phyloP scores from a whole-genome alignment of 1,139 yeast species.

The Hyphopichia khmerensis region DNA sequence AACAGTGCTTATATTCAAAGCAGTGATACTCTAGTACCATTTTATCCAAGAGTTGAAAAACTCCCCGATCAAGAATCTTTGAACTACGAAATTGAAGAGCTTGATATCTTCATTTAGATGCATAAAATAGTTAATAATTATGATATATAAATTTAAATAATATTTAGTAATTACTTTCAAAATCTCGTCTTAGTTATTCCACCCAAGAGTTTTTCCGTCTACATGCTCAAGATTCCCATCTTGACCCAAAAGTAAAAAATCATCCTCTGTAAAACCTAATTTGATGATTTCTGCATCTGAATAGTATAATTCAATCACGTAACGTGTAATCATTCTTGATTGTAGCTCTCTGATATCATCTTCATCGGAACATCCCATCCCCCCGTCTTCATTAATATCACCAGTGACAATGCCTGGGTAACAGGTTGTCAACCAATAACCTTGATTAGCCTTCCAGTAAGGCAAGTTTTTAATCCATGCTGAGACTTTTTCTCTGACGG shows the following conservation, averaged over 20 bases:
- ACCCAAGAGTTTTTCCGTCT: background rate
- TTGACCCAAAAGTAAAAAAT: too few species aligned
- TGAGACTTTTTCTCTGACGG: conserved; percentile 58
- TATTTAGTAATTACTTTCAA: too few species aligned
- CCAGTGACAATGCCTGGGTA: conserved; percentile 44
- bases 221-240: background rate
- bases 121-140: too few species aligned
- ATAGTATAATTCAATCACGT: conserved; percentile 39
- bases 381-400: conserved; percentile 12
- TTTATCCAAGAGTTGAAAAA: conserved; percentile 64
- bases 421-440: conserved; percentile 23
- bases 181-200: background rate
- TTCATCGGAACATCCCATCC: conserved; percentile 22
- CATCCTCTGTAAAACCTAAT: background rate
- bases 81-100: conserved; percentile 32
- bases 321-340: conserved; percentile 49
- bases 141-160: too few species aligned
- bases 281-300: conserved; percentile 2
- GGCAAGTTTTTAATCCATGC: conserved; percentile 63
- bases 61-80: conserved; percentile 16
- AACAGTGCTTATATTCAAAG: conserved; percentile 75
- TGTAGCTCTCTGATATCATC: conserved; percentile 52
- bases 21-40: conserved; percentile 78
- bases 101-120: conserved; percentile 36
- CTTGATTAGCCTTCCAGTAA: conserved; percentile 17